Evolutionary conservation across 768 basidiomycete genomes (phyloP), one percentile per base, ranked within the genome.

Genomic region (Panaeolus cyanescens): DNA sequence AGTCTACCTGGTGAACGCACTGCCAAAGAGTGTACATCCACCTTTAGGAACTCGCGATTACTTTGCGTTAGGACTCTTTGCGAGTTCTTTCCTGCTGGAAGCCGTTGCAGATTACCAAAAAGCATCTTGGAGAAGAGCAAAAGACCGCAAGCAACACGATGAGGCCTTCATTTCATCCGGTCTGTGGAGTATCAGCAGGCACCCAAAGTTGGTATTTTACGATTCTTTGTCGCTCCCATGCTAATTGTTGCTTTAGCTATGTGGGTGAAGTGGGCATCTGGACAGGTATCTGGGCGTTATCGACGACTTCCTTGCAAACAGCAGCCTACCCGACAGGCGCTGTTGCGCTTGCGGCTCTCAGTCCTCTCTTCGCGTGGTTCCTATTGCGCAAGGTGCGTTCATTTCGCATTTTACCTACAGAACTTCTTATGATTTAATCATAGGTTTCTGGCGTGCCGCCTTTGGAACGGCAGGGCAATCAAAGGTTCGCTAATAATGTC

Each of bases 181-280:
- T 1, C 72, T 91, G 17, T 94, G 90, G 90, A 75, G 80, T 20
- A 70, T 84, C 45, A 86, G 84, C 64, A 74, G 91, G 25, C 91
- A 92, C 65, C 91, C 91, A 20, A 92, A 92, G 90, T 91, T 70
- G 1, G 66, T 57, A 37, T 70, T 42, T 50, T 57, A 42, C 37
- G 32, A 13, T 34, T 4, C 31, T 59, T 36, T 32, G 13, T 30
- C n/a, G 50, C 17, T 37, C 54, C 7, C 20, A 40, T 20, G 5
- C 58, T 12, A 10, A 28, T 30, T 39, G 34, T 28, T 22, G 54
- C 42, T 54, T 20, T 33, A 91, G 90, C 73, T 91, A 91, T 68
- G 81, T 89, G 33, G 88, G 85, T 17, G 90, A 92, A 75, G 80
- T 90, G 3, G 84, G 87, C 5, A 77, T 92, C 39, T 90, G 89